Evolutionary conservation across 2,329 filamentous ascomycete species (phyloP), one percentile per base, ranked within the genome.

Genomic region (Fusarium haematococcum): DNA sequence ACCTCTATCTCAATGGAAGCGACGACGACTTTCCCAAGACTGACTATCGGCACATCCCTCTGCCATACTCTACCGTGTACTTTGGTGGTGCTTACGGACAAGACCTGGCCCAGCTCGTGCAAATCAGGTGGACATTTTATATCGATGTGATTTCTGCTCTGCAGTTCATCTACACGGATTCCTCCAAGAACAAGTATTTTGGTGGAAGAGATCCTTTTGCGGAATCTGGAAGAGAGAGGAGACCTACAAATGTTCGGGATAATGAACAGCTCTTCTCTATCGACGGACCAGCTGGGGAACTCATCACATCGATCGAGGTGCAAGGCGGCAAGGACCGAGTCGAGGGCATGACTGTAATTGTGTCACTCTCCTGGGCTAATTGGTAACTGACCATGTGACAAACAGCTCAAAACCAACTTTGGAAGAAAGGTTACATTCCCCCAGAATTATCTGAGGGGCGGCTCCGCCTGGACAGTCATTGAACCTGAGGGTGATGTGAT

Each of bases 101-200:
- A 45, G 64, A 61, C 25, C 48, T 70, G 1, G 25, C 25, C 1
- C 39, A 68, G 7, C 61, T 70, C 9, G 32, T 68, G 11, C 60
- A 60, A 11, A 67, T 70, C 23, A 66, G 60, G 20, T 65, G 64
- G 59, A 39, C 62, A 0, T 65, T 61, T 27, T 61, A 70, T 18
- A 50, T 57, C 23, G 14, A 35, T 6, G 37, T 16, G 5, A 57
- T 70, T 20, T 23, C 41, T 13, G 63, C 43, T 2, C 25, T 70
- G 0, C 13, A 67, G 23, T 70, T 63, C 30, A n/a, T 59, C 4
- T 70, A 63, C 43, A 30, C 41, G 6, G 64, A 67, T 9, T 5
- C 59, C 2, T 67, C 64, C 3, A 65, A 56, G 18, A 68, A 68
- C 23, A 58, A 56, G 14, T 48, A 37, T 14, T n/a, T 68, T 5